A percentile compares a stretch with the other conserved stretches of the same genome.
Conservation (phyloP, 352 stramenopile species). For the Globisporangium megalacanthum region DNA sequence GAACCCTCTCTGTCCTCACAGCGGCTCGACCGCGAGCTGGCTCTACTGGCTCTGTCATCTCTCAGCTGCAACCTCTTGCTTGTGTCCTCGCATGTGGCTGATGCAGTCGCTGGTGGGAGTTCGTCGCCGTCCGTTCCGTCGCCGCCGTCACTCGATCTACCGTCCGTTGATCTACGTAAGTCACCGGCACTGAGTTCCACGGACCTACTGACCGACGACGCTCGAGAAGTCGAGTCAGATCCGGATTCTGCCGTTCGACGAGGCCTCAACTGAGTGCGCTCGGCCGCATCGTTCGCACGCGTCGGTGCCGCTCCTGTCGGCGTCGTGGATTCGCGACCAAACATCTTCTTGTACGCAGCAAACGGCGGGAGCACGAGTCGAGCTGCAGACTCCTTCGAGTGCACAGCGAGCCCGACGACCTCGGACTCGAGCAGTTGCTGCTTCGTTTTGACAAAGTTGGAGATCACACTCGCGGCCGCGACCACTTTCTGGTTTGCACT, state of each 20-base stretch:
- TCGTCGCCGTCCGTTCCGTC: no score
- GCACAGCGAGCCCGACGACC: slow-evolving; percentile 23
- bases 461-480: slow-evolving; percentile 24
- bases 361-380: slow-evolving; percentile 30
- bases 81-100: no score
- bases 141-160: background rate
- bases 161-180: background rate
- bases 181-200: background rate
- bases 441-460: slow-evolving; percentile 35
- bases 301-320: background rate
- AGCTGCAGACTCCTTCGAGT: slow-evolving; percentile 35
- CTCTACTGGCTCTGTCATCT: no score
- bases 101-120: no score
- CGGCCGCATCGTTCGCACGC: background rate
- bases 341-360: slow-evolving; percentile 26
- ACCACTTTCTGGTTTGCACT: slow-evolving; percentile 24
- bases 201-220: slow-evolving; percentile 5
- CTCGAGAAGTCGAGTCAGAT: background rate
- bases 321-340: slow-evolving; percentile 10
- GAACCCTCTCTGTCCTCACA: no score
- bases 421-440: slow-evolving; percentile 33
- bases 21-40: no score
- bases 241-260: background rate
- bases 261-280: background rate
- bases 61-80: no score